phyloP scores from a whole-genome alignment of 768 basidiomycete genomes.

The Psilocybe cyanescens region DNA sequence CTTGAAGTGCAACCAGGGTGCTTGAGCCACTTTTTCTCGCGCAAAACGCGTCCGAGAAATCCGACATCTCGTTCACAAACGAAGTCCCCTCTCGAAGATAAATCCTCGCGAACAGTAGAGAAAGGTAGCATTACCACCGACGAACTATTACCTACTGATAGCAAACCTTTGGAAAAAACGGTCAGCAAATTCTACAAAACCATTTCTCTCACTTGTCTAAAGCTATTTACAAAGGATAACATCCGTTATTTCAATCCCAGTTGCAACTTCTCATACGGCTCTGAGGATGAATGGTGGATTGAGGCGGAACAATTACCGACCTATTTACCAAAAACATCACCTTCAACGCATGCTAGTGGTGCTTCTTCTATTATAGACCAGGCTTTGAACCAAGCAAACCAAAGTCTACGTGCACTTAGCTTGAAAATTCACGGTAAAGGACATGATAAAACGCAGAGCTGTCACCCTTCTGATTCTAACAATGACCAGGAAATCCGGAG shows the following conservation, averaged over 20 bases:
- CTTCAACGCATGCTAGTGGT: constrained; percentile 30
- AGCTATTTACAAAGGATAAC: constrained; percentile 9
- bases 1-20: constrained; percentile 33
- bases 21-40: constrained; percentile 35
- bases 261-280: constrained; percentile 45
- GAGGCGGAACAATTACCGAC: constrained; percentile 41
- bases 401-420: constrained; percentile 65
- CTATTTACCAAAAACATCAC: constrained; percentile 33
- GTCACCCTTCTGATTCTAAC: not conserved
- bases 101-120: not conserved
- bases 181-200: not conserved
- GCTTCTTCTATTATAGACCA: constrained; percentile 58
- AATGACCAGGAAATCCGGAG: constrained; percentile 62
- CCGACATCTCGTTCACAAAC: not conserved
- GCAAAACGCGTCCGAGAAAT: constrained; percentile 13
- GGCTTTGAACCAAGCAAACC: constrained; percentile 52
- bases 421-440: constrained; percentile 68
- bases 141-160: not conserved
- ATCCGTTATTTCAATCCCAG: constrained; percentile 40
- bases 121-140: not conserved
- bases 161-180: not conserved
- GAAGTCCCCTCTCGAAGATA: not conserved
- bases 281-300: constrained; percentile 29
- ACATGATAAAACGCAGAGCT: not conserved
- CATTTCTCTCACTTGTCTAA: not conserved